phyloP scores from a whole-genome alignment of 345 rosid genomes.

The Euphorbia lathyris region DNA sequence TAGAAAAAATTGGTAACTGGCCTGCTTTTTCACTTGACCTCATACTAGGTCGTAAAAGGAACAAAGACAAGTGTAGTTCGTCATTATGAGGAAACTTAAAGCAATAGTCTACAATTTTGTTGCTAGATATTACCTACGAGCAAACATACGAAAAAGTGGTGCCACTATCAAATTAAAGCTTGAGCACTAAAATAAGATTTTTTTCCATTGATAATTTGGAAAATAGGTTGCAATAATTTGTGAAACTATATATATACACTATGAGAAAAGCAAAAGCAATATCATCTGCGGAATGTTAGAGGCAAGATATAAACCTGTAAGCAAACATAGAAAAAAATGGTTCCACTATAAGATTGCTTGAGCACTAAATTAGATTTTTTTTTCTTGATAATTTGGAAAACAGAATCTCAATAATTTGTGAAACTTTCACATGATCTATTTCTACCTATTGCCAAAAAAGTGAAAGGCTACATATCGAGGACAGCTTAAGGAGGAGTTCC shows the following conservation, averaged over 20 bases:
- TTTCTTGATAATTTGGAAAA: not conserved
- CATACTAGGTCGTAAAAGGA: not conserved
- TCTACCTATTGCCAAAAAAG: constrained; percentile 16
- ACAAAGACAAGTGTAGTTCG: not conserved
- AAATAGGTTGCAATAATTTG: not conserved
- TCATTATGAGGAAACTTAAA: not conserved
- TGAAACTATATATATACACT: not conserved
- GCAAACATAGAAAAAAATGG: not conserved
- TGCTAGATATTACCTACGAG: not conserved
- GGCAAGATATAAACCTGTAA: not conserved
- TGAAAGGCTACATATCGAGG: constrained; percentile 11
- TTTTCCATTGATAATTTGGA: not conserved
- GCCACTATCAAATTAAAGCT: too few relatives aligned
- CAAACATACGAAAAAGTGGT: too few relatives aligned
- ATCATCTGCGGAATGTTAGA: not conserved
- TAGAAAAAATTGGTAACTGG: not conserved
- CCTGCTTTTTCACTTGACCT: not conserved
- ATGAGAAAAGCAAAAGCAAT: not conserved
- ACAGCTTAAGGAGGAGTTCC: constrained; percentile 23
- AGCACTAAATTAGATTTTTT: not conserved
- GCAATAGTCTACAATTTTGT: not conserved
- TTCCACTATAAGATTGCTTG: not conserved
- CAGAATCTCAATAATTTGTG: constrained; percentile 6
- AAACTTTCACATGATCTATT: constrained; percentile 15
- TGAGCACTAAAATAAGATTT: too few relatives aligned